These are phyloP conservation scores for Saccharomyces hybrid DNA, from an alignment of 1,139 yeast genomes.

Conservation along the genomic window DNA sequence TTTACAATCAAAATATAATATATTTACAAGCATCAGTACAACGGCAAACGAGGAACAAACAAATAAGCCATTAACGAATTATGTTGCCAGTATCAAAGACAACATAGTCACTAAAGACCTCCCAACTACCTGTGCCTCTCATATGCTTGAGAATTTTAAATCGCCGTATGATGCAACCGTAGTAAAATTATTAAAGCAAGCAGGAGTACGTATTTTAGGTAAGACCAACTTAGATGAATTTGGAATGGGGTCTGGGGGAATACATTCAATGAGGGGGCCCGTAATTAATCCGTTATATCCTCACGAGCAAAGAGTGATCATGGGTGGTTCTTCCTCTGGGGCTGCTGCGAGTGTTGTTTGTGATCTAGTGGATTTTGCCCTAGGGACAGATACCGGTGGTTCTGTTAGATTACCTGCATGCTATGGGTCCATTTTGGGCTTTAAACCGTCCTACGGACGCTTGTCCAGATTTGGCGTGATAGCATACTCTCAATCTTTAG, in stretches of 20 bases:
- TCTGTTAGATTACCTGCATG: slow-evolving; percentile 89
- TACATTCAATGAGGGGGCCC: slow-evolving; percentile 55
- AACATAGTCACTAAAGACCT: slow-evolving; percentile 59
- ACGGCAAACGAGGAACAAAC: neutral
- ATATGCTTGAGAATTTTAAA: slow-evolving; percentile 45
- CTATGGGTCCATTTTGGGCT: slow-evolving; percentile 74
- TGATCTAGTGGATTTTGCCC: slow-evolving; percentile 54
- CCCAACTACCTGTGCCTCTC: slow-evolving; percentile 73
- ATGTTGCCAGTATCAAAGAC: slow-evolving; percentile 55
- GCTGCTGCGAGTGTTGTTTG: slow-evolving; percentile 87
- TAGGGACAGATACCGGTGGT: slow-evolving; percentile 98
- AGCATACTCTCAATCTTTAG: slow-evolving; percentile 88
- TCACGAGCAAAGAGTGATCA: slow-evolving; percentile 32
- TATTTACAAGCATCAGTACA: neutral
- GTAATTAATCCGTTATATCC: slow-evolving; percentile 55
- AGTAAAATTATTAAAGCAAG: slow-evolving; percentile 41
- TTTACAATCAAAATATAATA: slow-evolving; percentile 1
- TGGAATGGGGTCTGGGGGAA: slow-evolving; percentile 85
- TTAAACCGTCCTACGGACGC: slow-evolving; percentile 89
- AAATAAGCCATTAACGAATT: slow-evolving; percentile 8
- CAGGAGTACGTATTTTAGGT: slow-evolving; percentile 51
- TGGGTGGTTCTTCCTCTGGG: slow-evolving; percentile 97
- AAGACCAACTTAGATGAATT: slow-evolving; percentile 93
- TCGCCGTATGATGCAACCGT: slow-evolving; percentile 85
- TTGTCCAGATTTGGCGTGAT: slow-evolving; percentile 87